A percentile compares a stretch with the other conserved stretches of the same genome.
These are phyloP conservation scores for Waitea zeae DNA, from an alignment of 1,284 basidiomycete genomes.

Conservation along the genomic window DNA sequence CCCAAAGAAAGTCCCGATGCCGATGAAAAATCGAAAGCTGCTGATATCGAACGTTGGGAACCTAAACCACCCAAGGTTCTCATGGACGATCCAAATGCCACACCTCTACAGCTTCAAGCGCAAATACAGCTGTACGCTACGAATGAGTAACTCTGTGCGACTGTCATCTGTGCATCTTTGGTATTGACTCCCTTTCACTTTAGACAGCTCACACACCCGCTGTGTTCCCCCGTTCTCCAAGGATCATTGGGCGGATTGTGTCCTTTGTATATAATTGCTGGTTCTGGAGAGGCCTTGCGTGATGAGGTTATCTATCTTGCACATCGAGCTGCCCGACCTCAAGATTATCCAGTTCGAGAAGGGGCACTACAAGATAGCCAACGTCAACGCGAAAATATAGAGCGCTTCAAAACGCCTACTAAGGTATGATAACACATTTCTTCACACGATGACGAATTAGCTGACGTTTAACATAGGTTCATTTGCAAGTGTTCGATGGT, in stretches of 20 bases:
- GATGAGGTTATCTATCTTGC: conserved; percentile 76
- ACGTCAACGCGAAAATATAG: conserved; percentile 33
- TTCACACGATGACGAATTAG: background rate
- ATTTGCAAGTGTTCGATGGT: conserved; percentile 59
- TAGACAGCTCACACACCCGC: conserved; percentile 65
- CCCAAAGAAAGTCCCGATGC: conserved; percentile 5
- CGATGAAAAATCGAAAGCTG: conserved; percentile 7
- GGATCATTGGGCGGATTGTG: conserved; percentile 73
- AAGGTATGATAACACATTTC: conserved; percentile 22
- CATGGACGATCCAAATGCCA: conserved; percentile 28
- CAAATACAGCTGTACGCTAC: conserved; percentile 80
- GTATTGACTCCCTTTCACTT: too few species aligned
- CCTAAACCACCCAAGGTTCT: conserved; percentile 41
- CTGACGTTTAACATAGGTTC: conserved; percentile 25
- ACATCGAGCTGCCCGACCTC: conserved; percentile 70
- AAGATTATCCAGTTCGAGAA: conserved; percentile 43
- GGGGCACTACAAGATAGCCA: conserved; percentile 29
- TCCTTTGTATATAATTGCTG: conserved; percentile 64
- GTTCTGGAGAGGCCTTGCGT: conserved; percentile 63
- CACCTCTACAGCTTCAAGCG: conserved; percentile 30
- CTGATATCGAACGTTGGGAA: conserved; percentile 18
- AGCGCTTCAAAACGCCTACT: conserved; percentile 46
- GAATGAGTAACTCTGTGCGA: conserved; percentile 31
- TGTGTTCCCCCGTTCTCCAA: conserved; percentile 62
- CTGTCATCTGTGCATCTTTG: background rate